Evolutionary conservation across 305 asterid genomes (phyloP), one percentile per base, ranked within the genome.

Genomic region (Lippia alba): DNA sequence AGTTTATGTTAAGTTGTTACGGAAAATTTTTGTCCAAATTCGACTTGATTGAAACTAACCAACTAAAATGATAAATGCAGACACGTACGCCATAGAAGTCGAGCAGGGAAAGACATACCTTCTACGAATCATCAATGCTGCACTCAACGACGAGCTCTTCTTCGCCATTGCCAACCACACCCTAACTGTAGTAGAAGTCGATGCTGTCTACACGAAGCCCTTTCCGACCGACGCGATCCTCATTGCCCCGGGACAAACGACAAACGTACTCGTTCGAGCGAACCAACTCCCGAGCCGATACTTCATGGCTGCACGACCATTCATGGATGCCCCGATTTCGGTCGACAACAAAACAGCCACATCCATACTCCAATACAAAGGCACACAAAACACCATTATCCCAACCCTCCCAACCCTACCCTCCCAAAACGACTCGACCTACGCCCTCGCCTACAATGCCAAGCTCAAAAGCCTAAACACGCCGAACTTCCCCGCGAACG

Each of bases 201-300:
- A 89, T 7, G 94, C 94, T 0, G 90, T 84, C 24, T 89, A 87
- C 84, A 84, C 87, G 0, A 89, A 87, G 67, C 92, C 90, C 4
- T 89, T 89, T 46, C 16, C 81, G 0, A 89, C 94, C 2, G 68
- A 80, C 1, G 85, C 94, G 1, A 81, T 89, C 53, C 46, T 89
- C 7, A 78, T 89, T 0, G 90, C 88, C 0, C 96, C 96, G 0
- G 96, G 96, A 0, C 96, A 89, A 56, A 89, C 92, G 0, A 89
- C 94, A 34, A 87, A 87, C 3, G 87, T 87, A 16, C 80, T 87
- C 3, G 79, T 89, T 3, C 77, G 76, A 0, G 80, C 96, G 4
- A 74, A 87, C 76, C 76, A 63, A 39, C 10, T 56, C 0, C 74
- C 89, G 0, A 78, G 86, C n/a, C 54, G 90, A 20, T 89, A 87